Percentiles rank a stretch among this genome's conserved stretches.
phyloP scores from a whole-genome alignment of 352 stramenopile species.

The Globisporangium polare region DNA sequence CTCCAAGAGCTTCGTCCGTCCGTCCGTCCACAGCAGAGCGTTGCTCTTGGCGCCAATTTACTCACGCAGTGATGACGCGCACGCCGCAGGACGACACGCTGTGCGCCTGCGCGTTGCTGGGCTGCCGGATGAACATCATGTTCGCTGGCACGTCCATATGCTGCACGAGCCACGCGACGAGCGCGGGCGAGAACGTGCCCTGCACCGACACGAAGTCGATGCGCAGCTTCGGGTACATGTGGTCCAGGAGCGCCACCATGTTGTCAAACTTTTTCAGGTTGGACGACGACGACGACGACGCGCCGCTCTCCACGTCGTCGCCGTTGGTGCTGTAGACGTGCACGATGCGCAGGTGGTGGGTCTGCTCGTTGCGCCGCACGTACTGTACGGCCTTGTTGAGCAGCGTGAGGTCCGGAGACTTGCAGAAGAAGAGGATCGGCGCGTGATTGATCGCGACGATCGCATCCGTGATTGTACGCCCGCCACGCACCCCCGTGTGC shows the following conservation, averaged over 20 bases:
- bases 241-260: conserved; percentile 62
- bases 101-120: conserved; percentile 57
- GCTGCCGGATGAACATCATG: conserved; percentile 90
- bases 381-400: conserved; percentile 91
- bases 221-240: conserved; percentile 85
- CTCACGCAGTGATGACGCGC: conserved; percentile 71
- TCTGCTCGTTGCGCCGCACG: conserved; percentile 84
- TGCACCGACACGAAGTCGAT: conserved; percentile 66
- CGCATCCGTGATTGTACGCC: conserved; percentile 38
- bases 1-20: not conserved
- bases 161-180: conserved; percentile 71
- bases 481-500: conserved; percentile 37
- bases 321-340: conserved; percentile 42
- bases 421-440: conserved; percentile 88
- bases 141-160: conserved; percentile 69
- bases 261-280: conserved; percentile 24
- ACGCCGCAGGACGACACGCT: conserved; percentile 68
- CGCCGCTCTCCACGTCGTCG: conserved; percentile 2
- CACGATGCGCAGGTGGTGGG: conserved; percentile 78
- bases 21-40: not conserved
- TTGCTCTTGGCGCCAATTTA: not conserved
- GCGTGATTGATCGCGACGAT: conserved; percentile 46
- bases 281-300: too few species aligned
- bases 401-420: conserved; percentile 77
- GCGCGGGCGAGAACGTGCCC: conserved; percentile 47